Conservation (phyloP, 2,329 filamentous ascomycete genomes). For the Neofusicoccum parvum region DNA sequence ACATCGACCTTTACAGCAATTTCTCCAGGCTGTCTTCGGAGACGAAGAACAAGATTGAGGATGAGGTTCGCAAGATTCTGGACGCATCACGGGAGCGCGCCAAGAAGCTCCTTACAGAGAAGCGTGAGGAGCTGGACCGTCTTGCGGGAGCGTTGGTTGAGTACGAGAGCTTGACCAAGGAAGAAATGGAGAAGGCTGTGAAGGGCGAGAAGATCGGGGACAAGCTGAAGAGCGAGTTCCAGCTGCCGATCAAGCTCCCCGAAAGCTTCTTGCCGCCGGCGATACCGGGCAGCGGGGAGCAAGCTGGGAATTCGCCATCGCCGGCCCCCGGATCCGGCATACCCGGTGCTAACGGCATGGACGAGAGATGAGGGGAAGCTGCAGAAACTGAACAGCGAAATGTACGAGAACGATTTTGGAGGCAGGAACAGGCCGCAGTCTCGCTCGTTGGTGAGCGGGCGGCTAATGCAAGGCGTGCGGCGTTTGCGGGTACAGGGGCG, state of each 20-base stretch:
- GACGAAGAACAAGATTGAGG: conserved; percentile 84
- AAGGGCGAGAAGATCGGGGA: conserved; percentile 77
- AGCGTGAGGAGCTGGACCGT: conserved; percentile 81
- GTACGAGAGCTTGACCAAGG: conserved; percentile 88
- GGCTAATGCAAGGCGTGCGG: conserved; percentile 12
- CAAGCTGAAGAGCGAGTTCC: conserved; percentile 55
- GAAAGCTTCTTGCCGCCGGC: conserved; percentile 38
- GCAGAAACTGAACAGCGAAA: neutral
- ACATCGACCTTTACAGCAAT: conserved; percentile 81
- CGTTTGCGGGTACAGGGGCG: conserved; percentile 10
- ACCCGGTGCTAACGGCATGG: conserved; percentile 16
- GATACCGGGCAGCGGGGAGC: conserved; percentile 17
- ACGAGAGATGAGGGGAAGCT: conserved; percentile 15
- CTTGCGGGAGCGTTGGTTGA: conserved; percentile 87
- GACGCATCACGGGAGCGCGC: conserved; percentile 81
- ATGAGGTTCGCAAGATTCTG: conserved; percentile 81
- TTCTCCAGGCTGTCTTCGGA: conserved; percentile 82
- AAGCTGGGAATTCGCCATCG: conserved; percentile 8
- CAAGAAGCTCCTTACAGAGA: conserved; percentile 67
- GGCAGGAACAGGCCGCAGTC: neutral
- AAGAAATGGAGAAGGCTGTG: conserved; percentile 89
- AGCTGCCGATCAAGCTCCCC: conserved; percentile 69
- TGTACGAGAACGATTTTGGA: conserved; percentile 7
- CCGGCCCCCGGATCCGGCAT: conserved; percentile 15
- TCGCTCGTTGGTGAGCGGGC: neutral